A percentile compares a stretch with the other conserved stretches of the same genome.
Evolutionary conservation across 768 basidiomycete species (phyloP).

Genomic region (Amanita rubescens): DNA sequence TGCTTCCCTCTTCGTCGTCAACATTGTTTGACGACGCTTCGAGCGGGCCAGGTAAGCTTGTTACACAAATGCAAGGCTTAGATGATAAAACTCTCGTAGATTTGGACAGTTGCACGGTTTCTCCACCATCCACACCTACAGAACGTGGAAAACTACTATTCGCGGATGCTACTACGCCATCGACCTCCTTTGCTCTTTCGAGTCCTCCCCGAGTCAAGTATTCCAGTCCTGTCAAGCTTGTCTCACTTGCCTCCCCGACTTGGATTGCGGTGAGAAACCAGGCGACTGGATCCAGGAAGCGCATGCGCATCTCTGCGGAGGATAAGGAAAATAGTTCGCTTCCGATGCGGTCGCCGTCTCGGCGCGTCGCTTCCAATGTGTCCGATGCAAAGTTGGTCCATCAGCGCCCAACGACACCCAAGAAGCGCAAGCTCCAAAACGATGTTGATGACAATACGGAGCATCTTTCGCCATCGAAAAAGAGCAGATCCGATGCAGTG

Average conservation of each 20-base stretch:
- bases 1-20: slow-evolving; percentile 10
- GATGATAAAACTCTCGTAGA: neutral
- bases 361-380: neutral
- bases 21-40: slow-evolving; percentile 17
- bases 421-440: slow-evolving; percentile 39
- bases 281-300: neutral
- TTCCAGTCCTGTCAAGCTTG: neutral
- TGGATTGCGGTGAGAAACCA: neutral
- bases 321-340: slow-evolving; percentile 58
- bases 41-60: neutral
- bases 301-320: slow-evolving; percentile 7
- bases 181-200: neutral
- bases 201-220: neutral
- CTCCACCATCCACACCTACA: slow-evolving; percentile 28
- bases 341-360: neutral
- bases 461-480: slow-evolving; percentile 17
- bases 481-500: slow-evolving; percentile 12
- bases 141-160: neutral
- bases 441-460: slow-evolving; percentile 13
- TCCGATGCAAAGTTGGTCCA: neutral
- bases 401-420: slow-evolving; percentile 14
- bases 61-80: neutral
- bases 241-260: slow-evolving; percentile 11
- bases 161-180: slow-evolving; percentile 1
- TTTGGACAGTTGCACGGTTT: neutral